These are phyloP conservation scores for Phialophora expanda DNA, from an alignment of 2,329 filamentous ascomycete species.

Conservation along the genomic window DNA sequence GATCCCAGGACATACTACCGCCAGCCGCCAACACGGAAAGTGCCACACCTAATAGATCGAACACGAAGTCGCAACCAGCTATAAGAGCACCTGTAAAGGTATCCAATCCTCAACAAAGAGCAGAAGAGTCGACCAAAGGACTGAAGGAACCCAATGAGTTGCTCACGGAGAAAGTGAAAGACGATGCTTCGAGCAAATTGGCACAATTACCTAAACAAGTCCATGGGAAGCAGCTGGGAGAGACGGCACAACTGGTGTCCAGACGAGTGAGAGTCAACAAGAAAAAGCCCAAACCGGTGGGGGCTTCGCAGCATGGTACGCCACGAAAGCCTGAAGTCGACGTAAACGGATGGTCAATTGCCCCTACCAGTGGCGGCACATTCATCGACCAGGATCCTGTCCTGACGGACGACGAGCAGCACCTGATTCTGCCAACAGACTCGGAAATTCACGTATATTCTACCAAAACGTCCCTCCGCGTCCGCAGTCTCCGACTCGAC, in stretches of 20 bases:
- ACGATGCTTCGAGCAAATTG: background rate
- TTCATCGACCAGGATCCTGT: slow-evolving; percentile 63
- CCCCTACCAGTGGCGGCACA: slow-evolving; percentile 59
- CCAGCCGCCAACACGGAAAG: background rate
- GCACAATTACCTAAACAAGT: background rate
- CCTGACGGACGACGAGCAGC: slow-evolving; percentile 64
- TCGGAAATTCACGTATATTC: slow-evolving; percentile 81
- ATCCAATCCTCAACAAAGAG: background rate
- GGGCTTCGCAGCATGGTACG: slow-evolving; percentile 8
- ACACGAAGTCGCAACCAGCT: background rate
- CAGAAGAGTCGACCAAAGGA: background rate
- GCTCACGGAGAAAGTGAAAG: background rate
- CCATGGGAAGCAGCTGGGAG: background rate
- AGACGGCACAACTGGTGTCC: background rate
- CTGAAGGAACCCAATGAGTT: background rate
- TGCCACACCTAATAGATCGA: background rate
- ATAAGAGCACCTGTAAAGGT: background rate
- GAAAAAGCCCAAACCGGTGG: slow-evolving; percentile 39
- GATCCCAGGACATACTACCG: background rate
- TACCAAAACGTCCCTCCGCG: slow-evolving; percentile 77
- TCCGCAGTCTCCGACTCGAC: slow-evolving; percentile 70
- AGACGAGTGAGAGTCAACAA: background rate
- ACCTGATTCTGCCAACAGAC: slow-evolving; percentile 75
- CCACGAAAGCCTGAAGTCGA: slow-evolving; percentile 18
- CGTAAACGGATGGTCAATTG: slow-evolving; percentile 52